phyloP scores from a whole-genome alignment of 2,329 filamentous ascomycete species.

The Dothideomycetidae sp. region DNA sequence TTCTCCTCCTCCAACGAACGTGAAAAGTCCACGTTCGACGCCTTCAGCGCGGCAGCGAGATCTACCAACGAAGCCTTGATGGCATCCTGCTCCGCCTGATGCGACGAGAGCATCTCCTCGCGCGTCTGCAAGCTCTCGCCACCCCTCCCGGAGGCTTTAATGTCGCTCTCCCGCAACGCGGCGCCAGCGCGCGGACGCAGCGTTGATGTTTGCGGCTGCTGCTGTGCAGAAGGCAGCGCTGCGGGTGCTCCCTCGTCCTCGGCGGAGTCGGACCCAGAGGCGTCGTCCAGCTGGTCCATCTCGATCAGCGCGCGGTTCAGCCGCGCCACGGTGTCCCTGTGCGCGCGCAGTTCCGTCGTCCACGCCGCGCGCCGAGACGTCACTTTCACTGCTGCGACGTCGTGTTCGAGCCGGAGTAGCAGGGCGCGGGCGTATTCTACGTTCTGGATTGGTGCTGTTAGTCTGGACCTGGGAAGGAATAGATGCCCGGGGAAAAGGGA shows the following conservation, averaged over 20 bases:
- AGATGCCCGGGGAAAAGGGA: background rate
- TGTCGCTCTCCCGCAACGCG: constrained; percentile 1
- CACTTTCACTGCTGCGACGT: constrained; percentile 45
- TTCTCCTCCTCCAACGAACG: constrained; percentile 60
- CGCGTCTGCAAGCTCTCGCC: constrained; percentile 2
- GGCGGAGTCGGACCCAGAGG: constrained; percentile 25
- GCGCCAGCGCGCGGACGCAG: constrained; percentile 10
- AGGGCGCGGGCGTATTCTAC: constrained; percentile 56
- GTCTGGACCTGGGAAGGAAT: background rate
- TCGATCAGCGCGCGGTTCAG: constrained; percentile 54
- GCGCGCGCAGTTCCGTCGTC: constrained; percentile 49
- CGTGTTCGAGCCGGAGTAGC: constrained; percentile 57
- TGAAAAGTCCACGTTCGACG: constrained; percentile 58
- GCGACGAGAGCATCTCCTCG: constrained; percentile 8
- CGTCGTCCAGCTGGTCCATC: constrained; percentile 44
- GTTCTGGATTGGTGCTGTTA: constrained; percentile 44
- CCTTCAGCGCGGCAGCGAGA: constrained; percentile 66
- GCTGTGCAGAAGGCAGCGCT: constrained; percentile 13
- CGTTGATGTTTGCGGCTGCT: constrained; percentile 11
- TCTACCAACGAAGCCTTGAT: constrained; percentile 68
- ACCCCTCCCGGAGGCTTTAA: constrained; percentile 14
- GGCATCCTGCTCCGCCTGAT: constrained; percentile 65
- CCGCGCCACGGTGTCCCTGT: constrained; percentile 52
- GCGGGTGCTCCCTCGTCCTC: constrained; percentile 23
- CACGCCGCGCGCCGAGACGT: constrained; percentile 44